Evolutionary conservation across 768 basidiomycete genomes (phyloP).

Genomic region (Kwoniella botswanensis): DNA sequence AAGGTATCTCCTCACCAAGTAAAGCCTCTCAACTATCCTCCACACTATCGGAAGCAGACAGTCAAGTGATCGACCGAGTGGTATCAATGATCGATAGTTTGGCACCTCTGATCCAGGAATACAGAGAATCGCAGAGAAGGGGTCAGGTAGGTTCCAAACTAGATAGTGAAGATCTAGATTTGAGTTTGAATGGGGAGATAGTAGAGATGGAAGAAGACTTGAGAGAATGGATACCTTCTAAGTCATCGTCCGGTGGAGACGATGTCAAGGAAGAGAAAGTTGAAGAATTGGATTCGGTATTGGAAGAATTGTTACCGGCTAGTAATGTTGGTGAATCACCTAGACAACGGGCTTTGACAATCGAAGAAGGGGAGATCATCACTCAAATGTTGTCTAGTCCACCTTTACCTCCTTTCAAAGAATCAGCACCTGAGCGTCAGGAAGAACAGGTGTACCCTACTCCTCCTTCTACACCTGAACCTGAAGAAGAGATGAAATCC

Average conservation of each 20-base stretch:
- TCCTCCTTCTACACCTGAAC: neutral
- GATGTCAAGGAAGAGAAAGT: constrained; percentile 19
- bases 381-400: constrained; percentile 22
- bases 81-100: constrained; percentile 18
- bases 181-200: constrained; percentile 3
- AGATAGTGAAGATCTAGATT: neutral
- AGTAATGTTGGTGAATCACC: constrained; percentile 42
- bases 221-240: constrained; percentile 11
- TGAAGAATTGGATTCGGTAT: constrained; percentile 38
- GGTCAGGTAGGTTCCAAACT: neutral
- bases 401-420: constrained; percentile 1
- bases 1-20: constrained; percentile 4
- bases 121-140: constrained; percentile 15
- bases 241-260: neutral
- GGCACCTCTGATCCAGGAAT: constrained; percentile 21
- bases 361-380: constrained; percentile 43
- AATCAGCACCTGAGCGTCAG: neutral
- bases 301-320: constrained; percentile 30
- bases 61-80: constrained; percentile 10
- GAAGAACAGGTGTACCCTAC: neutral
- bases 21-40: constrained; percentile 12
- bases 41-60: constrained; percentile 16
- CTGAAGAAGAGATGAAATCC: neutral
- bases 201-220: constrained; percentile 20
- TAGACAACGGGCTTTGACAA: constrained; percentile 44